Percentiles rank a stretch among this genome's conserved stretches.
Conservation (phyloP, 2,329 filamentous ascomycete species). For the Pseudogymnoascus sp. region DNA sequence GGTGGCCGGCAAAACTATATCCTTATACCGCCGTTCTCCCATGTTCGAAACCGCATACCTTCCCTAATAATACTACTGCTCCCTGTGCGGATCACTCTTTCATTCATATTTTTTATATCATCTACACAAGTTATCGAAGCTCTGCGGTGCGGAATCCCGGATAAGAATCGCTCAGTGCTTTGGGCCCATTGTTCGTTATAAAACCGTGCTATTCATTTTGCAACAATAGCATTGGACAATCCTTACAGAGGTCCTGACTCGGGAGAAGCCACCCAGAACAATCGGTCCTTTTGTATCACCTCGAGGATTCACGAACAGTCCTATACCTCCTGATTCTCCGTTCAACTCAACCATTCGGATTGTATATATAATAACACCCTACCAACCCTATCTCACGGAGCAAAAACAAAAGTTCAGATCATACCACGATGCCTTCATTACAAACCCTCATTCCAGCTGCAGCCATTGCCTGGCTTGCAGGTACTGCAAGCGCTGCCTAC, state of each 20-base stretch:
- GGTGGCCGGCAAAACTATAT: constrained; percentile 1
- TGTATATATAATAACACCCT: background rate
- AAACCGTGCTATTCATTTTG: background rate
- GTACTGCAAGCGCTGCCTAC: constrained; percentile 30
- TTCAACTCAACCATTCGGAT: background rate
- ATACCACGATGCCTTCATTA: background rate
- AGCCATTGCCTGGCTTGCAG: constrained; percentile 13
- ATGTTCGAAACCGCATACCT: background rate
- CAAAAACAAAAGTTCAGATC: background rate
- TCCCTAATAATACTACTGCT: background rate
- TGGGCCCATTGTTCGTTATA: background rate
- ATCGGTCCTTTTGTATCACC: background rate
- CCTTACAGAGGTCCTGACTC: background rate
- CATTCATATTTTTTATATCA: background rate
- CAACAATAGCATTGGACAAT: background rate
- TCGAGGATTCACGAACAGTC: constrained; percentile 2
- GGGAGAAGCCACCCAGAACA: background rate
- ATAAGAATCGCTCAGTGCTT: background rate
- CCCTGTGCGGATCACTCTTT: background rate
- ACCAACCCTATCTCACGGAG: background rate
- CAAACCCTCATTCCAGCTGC: background rate
- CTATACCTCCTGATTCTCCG: background rate
- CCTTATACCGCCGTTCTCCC: constrained; percentile 6
- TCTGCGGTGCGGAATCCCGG: background rate
- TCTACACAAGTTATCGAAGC: background rate